Evolutionary conservation across 805 yeast species (phyloP).

Genomic region (Saturnispora besseyi): DNA sequence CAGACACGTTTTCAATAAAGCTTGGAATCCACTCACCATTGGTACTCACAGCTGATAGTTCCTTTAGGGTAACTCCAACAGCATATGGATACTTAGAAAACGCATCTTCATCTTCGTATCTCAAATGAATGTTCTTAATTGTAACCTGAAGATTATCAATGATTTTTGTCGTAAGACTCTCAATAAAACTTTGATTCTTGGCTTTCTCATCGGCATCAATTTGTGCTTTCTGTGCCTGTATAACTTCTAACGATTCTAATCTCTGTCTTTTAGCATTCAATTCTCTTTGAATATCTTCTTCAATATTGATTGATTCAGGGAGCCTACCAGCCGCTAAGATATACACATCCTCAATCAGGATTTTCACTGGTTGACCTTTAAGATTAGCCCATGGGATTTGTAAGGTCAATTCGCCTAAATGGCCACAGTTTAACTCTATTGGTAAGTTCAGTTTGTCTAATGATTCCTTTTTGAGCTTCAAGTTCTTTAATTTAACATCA

Average conservation of each 20-base stretch:
- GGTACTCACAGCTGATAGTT: constrained; percentile 86
- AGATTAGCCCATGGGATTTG: constrained; percentile 97
- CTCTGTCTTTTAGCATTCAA: constrained; percentile 58
- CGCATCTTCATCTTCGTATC: constrained; percentile 76
- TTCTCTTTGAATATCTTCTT: constrained; percentile 51
- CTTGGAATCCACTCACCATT: constrained; percentile 79
- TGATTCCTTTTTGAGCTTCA: constrained; percentile 79
- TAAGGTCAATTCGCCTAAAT: constrained; percentile 76
- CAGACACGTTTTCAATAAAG: constrained; percentile 63
- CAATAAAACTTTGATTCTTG: constrained; percentile 75
- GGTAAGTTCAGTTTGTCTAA: constrained; percentile 82
- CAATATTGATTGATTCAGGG: constrained; percentile 43
- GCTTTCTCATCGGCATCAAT: constrained; percentile 28
- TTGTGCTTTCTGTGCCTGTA: constrained; percentile 37
- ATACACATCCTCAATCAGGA: constrained; percentile 78
- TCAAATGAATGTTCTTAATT: constrained; percentile 79
- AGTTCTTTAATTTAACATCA: constrained; percentile 76
- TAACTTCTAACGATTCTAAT: constrained; percentile 54
- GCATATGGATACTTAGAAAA: constrained; percentile 73
- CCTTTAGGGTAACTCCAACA: constrained; percentile 73
- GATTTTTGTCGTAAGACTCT: constrained; percentile 77
- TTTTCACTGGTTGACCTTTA: constrained; percentile 85
- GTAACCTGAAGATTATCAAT: constrained; percentile 89
- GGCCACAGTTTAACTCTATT: constrained; percentile 79
- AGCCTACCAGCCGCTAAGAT: constrained; percentile 70